Percentiles rank a stretch among this genome's conserved stretches.
These are phyloP conservation scores for Poa pratensis DNA, from an alignment of 176 grass and related monocot genomes.

Conservation along the genomic window DNA sequence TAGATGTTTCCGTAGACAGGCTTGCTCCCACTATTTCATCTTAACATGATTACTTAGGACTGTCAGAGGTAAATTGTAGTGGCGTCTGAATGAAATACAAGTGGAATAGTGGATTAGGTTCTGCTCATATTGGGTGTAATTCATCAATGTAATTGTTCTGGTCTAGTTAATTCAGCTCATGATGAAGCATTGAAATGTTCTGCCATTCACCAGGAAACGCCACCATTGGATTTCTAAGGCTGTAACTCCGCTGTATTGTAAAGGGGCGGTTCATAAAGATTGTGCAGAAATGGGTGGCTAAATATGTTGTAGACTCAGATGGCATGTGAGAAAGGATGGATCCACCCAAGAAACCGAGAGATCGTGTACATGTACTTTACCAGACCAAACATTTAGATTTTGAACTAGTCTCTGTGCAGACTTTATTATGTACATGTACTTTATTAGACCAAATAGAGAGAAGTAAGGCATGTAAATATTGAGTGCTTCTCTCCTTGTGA, in stretches of 20 bases:
- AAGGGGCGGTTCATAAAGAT: background rate
- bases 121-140: slow-evolving; percentile 24
- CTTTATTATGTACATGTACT: slow-evolving; percentile 28
- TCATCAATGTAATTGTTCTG: background rate
- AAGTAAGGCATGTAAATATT: slow-evolving; percentile 19
- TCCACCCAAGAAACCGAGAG: background rate
- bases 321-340: background rate
- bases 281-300: background rate
- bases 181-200: slow-evolving; percentile 22
- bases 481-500: background rate
- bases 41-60: background rate
- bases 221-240: slow-evolving; percentile 47
- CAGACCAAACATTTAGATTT: slow-evolving; percentile 1
- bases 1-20: too few species aligned
- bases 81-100: background rate
- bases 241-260: background rate
- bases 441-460: slow-evolving; percentile 1
- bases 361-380: slow-evolving; percentile 3
- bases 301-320: background rate
- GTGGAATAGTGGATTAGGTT: background rate
- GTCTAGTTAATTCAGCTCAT: background rate
- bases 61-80: background rate
- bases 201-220: slow-evolving; percentile 46
- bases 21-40: background rate
- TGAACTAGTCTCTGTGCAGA: background rate